These are phyloP conservation scores for Schizonepeta tenuifolia DNA, from an alignment of 257 asterid genomes.

Conservation along the genomic window DNA sequence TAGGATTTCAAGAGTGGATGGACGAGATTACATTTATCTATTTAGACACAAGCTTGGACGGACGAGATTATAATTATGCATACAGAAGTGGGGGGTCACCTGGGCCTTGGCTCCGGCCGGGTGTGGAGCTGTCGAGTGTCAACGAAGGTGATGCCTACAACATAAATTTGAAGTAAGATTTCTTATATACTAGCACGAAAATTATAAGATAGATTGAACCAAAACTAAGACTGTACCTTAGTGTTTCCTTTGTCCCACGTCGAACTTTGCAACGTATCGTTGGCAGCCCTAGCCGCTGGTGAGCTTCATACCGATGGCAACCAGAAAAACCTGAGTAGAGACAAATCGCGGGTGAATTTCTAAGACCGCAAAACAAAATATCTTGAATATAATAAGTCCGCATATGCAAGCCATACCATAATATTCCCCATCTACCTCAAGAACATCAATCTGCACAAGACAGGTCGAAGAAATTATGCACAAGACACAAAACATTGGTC, in stretches of 20 bases:
- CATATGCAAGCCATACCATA: conserved; percentile 56
- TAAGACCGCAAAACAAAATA: background rate
- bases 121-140: conserved; percentile 16
- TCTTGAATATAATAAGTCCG: background rate
- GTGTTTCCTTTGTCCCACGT: conserved; percentile 92
- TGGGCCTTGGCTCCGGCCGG: no score
- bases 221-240: conserved; percentile 51
- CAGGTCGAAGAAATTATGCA: background rate
- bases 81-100: no score
- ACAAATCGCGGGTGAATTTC: background rate
- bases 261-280: conserved; percentile 92
- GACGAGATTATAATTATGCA: no score
- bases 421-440: conserved; percentile 89
- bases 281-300: conserved; percentile 83
- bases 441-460: conserved; percentile 88
- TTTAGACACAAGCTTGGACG: no score
- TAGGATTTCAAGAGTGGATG: no score
- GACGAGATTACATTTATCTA: no score
- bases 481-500: background rate
- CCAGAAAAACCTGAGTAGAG: conserved; percentile 81
- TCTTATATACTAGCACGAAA: background rate
- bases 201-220: background rate
- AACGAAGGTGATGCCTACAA: conserved; percentile 89
- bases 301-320: conserved; percentile 96
- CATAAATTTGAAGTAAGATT: conserved; percentile 10